Evolutionary conservation across 768 basidiomycete genomes (phyloP), one percentile per base, ranked within the genome.

Genomic region (Leccinum pellstonianum): DNA sequence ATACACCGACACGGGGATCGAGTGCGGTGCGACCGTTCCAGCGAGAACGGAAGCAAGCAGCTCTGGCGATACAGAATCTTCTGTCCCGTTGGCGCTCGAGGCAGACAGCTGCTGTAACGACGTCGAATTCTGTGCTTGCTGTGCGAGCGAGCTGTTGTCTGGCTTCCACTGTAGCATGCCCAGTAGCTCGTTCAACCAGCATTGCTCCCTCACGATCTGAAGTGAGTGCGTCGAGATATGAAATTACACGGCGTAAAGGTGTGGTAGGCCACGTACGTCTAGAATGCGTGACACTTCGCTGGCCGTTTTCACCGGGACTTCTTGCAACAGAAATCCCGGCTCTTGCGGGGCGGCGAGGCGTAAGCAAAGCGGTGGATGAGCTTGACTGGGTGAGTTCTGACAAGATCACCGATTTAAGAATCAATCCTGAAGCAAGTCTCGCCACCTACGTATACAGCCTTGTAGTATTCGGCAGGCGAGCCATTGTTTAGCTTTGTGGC

Each of bases 101-200:
- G 31, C 55, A 10, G 54, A 23, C 15, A n/a, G 17, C 21, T 47
- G 25, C 33, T 29, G 8, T 9, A 38, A 38, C 2, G 31, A 41
- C 17, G 48, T 55, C 51, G 60, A 55, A 23, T 54, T 50, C 21
- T 62, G 53, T 48, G 50, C 50, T 29, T 61, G 53, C 47, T 56
- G 62, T 21, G 56, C 48, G 11, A 54, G 31, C 23, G 33, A 14
- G 35, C 50, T 52, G 38, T 29, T 49, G 25, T 91, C 88, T 4
- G 83, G 77, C 27, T 73, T 71, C 91, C 91, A 93, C 12, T 81
- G 73, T 49, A 82, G 84, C 49, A 81, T 79, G 4, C 76, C 66
- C 21, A 93, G 71, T n/a, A 80, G 79, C 65, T 88, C 88, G 66
- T 93, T 93, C 17, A 93, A 67, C 91, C 91, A 93, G 66, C 87